Evolutionary conservation across 257 asterid genomes (phyloP), one percentile per base, ranked within the genome.

Genomic region (Marsdenia floribunda): DNA sequence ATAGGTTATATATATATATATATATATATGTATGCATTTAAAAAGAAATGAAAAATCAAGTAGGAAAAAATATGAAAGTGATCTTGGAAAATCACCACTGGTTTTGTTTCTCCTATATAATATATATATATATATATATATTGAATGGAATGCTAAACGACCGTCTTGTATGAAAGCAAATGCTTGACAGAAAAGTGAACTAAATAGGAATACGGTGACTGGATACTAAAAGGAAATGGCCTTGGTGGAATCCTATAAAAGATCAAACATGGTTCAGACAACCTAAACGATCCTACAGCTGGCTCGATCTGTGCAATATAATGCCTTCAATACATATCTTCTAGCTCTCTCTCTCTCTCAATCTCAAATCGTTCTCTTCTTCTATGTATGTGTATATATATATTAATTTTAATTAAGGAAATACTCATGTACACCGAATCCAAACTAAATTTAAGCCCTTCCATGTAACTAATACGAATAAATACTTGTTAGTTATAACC

Each of bases 201-300:
- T 44, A 33, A 44, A 75, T 72, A 58, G 73, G 12, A n/a, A 71
- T 44, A 71, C 18, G 71, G 75, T 73, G 64, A 79, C 33, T 73
- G 53, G 73, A 71, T 58, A 70, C 55, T 67, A 67, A 67, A 75
- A 55, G 55, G 11, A 73, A 70, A 66, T 65, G 64, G 74, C 37
- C 26, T 26, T 42, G 73, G 68, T 81, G 74, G 73, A 77, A 69
- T 74, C 74, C 81, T 75, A 58, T 68, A 76, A 73, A 76, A 60
- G 64, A 65, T 65, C 75, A 74, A 80, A 78, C 77, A 78, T 80
- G 68, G 84, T 74, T 68, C 44, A 68, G 81, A 78, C 77, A 82
- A 29, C 50, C 74, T 71, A 70, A 83, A 79, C 79, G 55, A 78
- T 80, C 72, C 65, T 63, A 80, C 80, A 75, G 80, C 84, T 83